Percentiles rank a stretch among this genome's conserved stretches.
Conservation (phyloP, 345 rosid species). For the Eutrema yunnanense region DNA sequence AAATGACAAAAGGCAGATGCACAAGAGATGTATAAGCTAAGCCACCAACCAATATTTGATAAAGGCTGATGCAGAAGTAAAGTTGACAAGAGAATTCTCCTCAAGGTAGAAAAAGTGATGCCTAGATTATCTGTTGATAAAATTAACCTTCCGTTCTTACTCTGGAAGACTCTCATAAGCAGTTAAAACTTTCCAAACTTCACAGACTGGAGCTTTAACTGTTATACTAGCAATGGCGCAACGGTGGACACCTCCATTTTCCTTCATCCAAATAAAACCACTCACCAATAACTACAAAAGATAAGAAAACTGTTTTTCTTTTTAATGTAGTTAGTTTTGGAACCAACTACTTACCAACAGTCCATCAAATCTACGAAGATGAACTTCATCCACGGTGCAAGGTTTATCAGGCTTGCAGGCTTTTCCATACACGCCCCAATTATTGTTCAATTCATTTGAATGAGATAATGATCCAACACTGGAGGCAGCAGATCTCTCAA, state of each 20-base stretch:
- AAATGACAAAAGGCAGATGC: constrained; percentile 8
- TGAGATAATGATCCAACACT: constrained; percentile 36
- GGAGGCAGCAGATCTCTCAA: constrained; percentile 33
- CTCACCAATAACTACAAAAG: constrained; percentile 32
- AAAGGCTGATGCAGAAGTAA: background rate
- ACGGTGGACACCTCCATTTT: constrained; percentile 95
- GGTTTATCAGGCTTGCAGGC: constrained; percentile 72
- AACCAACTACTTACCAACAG: constrained; percentile 56
- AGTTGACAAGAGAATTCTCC: background rate
- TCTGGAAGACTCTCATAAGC: constrained; percentile 95
- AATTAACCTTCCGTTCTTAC: constrained; percentile 34
- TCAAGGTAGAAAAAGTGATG: background rate
- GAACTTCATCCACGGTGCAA: constrained; percentile 88
- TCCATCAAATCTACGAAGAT: constrained; percentile 96
- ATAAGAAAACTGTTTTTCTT: constrained; percentile 9
- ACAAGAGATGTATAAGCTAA: background rate
- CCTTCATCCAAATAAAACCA: constrained; percentile 51
- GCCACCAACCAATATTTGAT: background rate
- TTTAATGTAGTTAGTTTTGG: background rate
- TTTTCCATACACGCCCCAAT: constrained; percentile 80
- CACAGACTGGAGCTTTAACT: constrained; percentile 89
- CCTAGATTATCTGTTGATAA: background rate
- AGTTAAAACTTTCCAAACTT: constrained; percentile 92
- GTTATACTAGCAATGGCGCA: constrained; percentile 92
- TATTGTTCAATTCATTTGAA: constrained; percentile 49